These are phyloP conservation scores for Stropharia rugosoannulata DNA, from an alignment of 768 basidiomycete species.

Conservation along the genomic window DNA sequence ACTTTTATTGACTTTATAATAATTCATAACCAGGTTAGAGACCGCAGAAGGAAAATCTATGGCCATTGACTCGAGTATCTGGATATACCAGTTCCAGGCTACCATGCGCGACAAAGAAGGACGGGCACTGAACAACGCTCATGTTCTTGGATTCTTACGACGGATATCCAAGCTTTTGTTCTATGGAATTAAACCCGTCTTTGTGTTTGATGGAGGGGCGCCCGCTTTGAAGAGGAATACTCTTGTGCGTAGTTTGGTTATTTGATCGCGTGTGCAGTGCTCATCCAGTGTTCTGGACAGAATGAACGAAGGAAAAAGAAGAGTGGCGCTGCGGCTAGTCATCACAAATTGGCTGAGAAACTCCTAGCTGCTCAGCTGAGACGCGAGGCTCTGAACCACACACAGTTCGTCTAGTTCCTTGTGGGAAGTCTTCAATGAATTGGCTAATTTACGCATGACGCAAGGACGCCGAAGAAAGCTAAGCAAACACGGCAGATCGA, in stretches of 20 bases:
- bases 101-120: slow-evolving; percentile 99
- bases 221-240: slow-evolving; percentile 87
- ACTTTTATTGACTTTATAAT: not conserved
- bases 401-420: slow-evolving; percentile 35
- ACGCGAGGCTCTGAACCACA: slow-evolving; percentile 77
- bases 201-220: slow-evolving; percentile 98
- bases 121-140: slow-evolving; percentile 85
- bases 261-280: not conserved
- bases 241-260: slow-evolving; percentile 53
- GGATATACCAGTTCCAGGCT: slow-evolving; percentile 99
- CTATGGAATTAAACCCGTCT: slow-evolving; percentile 97
- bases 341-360: slow-evolving; percentile 86
- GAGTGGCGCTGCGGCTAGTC: slow-evolving; percentile 82
- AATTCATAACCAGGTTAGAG: slow-evolving; percentile 62
- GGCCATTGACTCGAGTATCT: slow-evolving; percentile 98
- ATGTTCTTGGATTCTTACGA: slow-evolving; percentile 87
- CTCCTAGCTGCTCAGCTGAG: slow-evolving; percentile 93
- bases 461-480: slow-evolving; percentile 13
- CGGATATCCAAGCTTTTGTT: slow-evolving; percentile 94
- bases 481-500: slow-evolving; percentile 16
- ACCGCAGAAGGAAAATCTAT: slow-evolving; percentile 92
- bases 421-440: not conserved
- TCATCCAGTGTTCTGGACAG: slow-evolving; percentile 35
- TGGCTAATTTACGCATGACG: not conserved
- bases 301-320: slow-evolving; percentile 89